These are phyloP conservation scores for Arthrobotrys conoides DNA, from an alignment of 2,329 filamentous ascomycete species.

Conservation along the genomic window DNA sequence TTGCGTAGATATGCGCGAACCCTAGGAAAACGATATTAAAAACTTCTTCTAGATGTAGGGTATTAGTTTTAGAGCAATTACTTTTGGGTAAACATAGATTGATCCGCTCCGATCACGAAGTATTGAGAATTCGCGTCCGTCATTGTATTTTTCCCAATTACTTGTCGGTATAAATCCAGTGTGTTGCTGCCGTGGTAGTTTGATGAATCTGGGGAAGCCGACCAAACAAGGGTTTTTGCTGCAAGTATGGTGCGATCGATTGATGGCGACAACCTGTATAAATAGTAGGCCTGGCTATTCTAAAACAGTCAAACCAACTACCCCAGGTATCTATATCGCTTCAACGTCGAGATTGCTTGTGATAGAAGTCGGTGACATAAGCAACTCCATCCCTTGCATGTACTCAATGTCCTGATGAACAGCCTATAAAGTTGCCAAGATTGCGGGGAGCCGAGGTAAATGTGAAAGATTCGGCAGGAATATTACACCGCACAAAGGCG, in stretches of 20 bases:
- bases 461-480: constrained; percentile 28
- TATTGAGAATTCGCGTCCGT: constrained; percentile 34
- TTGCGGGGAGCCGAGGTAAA: constrained; percentile 59
- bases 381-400: constrained; percentile 19
- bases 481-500: constrained; percentile 11
- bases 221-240: constrained; percentile 5
- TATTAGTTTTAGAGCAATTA: constrained; percentile 1
- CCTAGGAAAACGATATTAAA: constrained; percentile 25
- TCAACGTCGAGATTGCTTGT: background rate
- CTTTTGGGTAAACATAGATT: constrained; percentile 58
- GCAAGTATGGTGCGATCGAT: constrained; percentile 22
- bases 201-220: constrained; percentile 6
- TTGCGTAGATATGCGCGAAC: constrained; percentile 53
- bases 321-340: background rate
- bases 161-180: background rate
- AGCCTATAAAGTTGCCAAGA: constrained; percentile 14
- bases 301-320: background rate
- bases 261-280: constrained; percentile 8
- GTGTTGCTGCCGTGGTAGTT: constrained; percentile 17
- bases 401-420: background rate
- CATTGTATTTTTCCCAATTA: background rate
- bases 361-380: constrained; percentile 13
- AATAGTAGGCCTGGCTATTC: background rate
- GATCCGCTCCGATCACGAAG: constrained; percentile 54
- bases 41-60: background rate